These are phyloP conservation scores for Comarum palustre DNA, from an alignment of 306 rosid genomes.

Conservation along the genomic window DNA sequence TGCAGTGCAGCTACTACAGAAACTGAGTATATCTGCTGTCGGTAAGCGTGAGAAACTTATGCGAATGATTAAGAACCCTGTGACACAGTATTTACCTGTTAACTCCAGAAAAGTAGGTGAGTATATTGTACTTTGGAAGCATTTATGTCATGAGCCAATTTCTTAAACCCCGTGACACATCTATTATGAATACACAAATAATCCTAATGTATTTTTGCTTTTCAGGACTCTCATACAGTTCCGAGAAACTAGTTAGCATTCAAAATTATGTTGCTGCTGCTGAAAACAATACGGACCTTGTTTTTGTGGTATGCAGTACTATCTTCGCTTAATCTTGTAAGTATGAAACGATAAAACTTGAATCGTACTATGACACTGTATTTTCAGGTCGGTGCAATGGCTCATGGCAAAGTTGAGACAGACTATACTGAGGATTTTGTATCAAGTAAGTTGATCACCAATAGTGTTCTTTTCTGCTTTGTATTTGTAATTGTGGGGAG, in stretches of 20 bases:
- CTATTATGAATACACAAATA: not conserved
- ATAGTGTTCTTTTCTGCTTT: not conserved
- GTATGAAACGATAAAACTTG: not conserved
- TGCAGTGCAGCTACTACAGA: conserved; percentile 84
- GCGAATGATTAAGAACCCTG: conserved; percentile 74
- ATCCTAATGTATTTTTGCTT: conserved; percentile 9
- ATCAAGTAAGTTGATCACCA: conserved; percentile 48
- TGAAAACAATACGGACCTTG: conserved; percentile 42
- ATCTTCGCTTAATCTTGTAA: not conserved
- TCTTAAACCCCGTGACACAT: not conserved
- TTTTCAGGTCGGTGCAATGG: conserved; percentile 82
- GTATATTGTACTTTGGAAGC: conserved; percentile 8
- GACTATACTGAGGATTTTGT: conserved; percentile 70
- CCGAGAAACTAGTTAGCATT: conserved; percentile 59
- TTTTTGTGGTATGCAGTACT: conserved; percentile 68
- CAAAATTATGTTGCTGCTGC: conserved; percentile 36
- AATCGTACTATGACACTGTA: not conserved
- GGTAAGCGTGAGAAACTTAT: conserved; percentile 81
- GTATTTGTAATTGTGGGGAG: not conserved
- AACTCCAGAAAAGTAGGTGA: conserved; percentile 68
- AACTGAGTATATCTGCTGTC: conserved; percentile 67
- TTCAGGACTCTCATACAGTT: conserved; percentile 66
- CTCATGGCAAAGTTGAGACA: conserved; percentile 77
- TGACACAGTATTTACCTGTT: conserved; percentile 68
- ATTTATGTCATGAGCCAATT: not conserved